A percentile compares a stretch with the other conserved stretches of the same genome.
Evolutionary conservation across 1,139 yeast genomes (phyloP).

Genomic region (Debaryomycetaceae sp.): DNA sequence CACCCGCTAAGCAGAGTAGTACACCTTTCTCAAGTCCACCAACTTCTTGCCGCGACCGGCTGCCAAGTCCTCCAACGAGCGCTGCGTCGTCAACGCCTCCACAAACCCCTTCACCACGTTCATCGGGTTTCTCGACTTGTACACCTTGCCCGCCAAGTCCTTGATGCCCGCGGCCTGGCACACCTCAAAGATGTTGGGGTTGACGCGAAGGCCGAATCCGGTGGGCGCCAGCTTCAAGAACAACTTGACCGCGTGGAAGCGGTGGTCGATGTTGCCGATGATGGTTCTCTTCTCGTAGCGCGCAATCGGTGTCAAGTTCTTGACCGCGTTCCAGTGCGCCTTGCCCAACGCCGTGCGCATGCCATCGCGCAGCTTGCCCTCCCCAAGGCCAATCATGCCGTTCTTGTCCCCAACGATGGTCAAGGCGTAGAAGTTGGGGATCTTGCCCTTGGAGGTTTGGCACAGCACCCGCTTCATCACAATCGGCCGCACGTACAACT

Average conservation of each 20-base stretch:
- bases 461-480: conserved; percentile 81
- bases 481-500: conserved; percentile 62
- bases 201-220: conserved; percentile 92
- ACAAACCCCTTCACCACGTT: conserved; percentile 88
- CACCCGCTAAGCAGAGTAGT: conserved; percentile 56
- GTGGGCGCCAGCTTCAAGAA: conserved; percentile 85
- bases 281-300: conserved; percentile 90
- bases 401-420: conserved; percentile 91
- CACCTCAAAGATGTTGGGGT: conserved; percentile 84
- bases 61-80: conserved; percentile 82
- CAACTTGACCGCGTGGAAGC: conserved; percentile 83
- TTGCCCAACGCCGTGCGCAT: conserved; percentile 73
- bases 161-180: conserved; percentile 94
- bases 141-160: conserved; percentile 87
- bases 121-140: conserved; percentile 91
- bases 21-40: conserved; percentile 86
- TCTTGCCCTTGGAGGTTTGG: conserved; percentile 93
- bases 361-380: conserved; percentile 84
- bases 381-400: conserved; percentile 95
- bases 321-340: conserved; percentile 94
- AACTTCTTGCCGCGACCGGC: conserved; percentile 91
- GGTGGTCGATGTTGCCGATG: conserved; percentile 76
- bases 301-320: conserved; percentile 76
- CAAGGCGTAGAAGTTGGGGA: conserved; percentile 75
- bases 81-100: conserved; percentile 80